A percentile compares a stretch with the other conserved stretches of the same genome.
These are phyloP conservation scores for Fallopia convolvulus DNA, from an alignment of 148 eudicot genomes.

Conservation along the genomic window DNA sequence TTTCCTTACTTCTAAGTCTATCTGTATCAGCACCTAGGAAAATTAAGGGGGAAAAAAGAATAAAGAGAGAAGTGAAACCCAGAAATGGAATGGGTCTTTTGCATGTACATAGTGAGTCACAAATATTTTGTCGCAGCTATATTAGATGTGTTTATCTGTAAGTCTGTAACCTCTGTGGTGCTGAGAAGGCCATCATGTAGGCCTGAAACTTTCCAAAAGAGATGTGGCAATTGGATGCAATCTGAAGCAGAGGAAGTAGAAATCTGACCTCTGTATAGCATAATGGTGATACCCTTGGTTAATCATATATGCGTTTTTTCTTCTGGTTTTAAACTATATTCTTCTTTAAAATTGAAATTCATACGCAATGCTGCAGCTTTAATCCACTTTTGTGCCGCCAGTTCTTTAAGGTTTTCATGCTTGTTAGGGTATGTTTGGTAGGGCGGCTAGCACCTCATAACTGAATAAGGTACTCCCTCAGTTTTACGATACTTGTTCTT, in stretches of 20 bases:
- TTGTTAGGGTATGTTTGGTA: slow-evolving; percentile 6
- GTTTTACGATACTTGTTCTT: no score
- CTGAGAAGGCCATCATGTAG: neutral
- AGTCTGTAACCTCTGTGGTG: slow-evolving; percentile 1
- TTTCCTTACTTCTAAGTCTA: neutral
- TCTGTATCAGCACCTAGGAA: slow-evolving; percentile 7
- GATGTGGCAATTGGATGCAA: neutral
- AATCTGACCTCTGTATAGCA: slow-evolving; percentile 5
- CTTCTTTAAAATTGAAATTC: neutral
- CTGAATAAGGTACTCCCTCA: neutral
- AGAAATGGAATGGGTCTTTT: slow-evolving; percentile 7
- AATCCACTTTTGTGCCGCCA: neutral
- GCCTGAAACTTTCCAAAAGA: neutral
- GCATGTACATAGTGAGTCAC: slow-evolving; percentile 6
- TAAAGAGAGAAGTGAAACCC: neutral
- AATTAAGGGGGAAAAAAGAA: neutral
- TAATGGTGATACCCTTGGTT: neutral
- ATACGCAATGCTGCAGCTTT: neutral
- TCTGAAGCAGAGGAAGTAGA: neutral
- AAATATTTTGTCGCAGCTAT: neutral
- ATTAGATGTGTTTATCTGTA: neutral
- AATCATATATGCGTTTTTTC: neutral
- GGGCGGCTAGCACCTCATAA: neutral
- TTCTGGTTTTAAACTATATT: neutral
- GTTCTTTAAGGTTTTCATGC: neutral